Conservation (phyloP, 2,329 filamentous ascomycete genomes). For the Aspergillus vadensis region DNA sequence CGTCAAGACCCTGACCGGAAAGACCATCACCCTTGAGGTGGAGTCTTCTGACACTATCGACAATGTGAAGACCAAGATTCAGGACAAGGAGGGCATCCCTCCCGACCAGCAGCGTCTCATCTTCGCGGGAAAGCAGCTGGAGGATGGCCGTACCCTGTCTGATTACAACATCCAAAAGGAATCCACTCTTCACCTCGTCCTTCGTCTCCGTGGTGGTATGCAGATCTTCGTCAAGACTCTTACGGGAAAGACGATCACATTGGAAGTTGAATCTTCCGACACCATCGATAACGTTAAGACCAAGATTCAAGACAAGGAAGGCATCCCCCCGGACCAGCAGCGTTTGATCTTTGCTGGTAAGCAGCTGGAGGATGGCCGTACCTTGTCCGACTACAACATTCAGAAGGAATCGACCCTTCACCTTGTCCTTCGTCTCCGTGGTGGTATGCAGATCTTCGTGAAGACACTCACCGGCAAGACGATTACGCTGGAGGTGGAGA, state of each 20-base stretch:
- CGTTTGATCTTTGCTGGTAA: slow-evolving; percentile 92
- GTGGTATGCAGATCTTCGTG: slow-evolving; percentile 84
- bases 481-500: slow-evolving; percentile 69
- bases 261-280: slow-evolving; percentile 85
- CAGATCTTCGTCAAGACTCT: slow-evolving; percentile 61
- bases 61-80: slow-evolving; percentile 96
- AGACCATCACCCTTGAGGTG: slow-evolving; percentile 68
- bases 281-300: slow-evolving; percentile 94
- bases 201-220: slow-evolving; percentile 82
- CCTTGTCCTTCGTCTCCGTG: slow-evolving; percentile 76
- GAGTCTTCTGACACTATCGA: slow-evolving; percentile 84
- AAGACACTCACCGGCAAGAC: slow-evolving; percentile 78
- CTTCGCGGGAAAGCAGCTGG: slow-evolving; percentile 94
- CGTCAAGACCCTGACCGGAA: slow-evolving; percentile 62
- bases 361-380: slow-evolving; percentile 89
- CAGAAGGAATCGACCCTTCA: slow-evolving; percentile 87
- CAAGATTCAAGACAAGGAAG: slow-evolving; percentile 81
- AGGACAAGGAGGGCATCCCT: slow-evolving; percentile 96
- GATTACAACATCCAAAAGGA: slow-evolving; percentile 98
- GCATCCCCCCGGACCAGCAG: slow-evolving; percentile 92
- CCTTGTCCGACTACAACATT: slow-evolving; percentile 93
- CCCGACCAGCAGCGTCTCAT: slow-evolving; percentile 95
- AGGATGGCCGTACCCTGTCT: slow-evolving; percentile 85
- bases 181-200: slow-evolving; percentile 79
- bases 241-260: slow-evolving; percentile 87